phyloP scores from a whole-genome alignment of 75 land plant species.

The Selaginella moellendorffii region DNA sequence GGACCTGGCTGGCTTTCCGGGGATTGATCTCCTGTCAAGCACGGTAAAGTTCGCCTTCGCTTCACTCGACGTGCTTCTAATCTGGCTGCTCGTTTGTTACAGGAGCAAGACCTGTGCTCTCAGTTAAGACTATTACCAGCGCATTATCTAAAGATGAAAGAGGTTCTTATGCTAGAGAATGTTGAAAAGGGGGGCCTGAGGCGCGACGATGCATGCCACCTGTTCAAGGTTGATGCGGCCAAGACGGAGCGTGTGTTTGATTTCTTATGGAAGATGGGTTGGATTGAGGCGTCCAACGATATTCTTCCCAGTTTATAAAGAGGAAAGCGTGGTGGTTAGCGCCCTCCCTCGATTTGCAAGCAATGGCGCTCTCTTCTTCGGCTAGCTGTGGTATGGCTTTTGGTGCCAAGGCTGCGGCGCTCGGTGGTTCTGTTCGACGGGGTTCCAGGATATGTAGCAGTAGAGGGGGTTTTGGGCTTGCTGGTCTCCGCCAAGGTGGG shows the following conservation, averaged over 20 bases:
- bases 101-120: slow-evolving; percentile 75
- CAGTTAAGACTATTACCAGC: slow-evolving; percentile 57
- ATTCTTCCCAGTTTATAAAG: not conserved
- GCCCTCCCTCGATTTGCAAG: too few relatives aligned
- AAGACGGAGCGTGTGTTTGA: slow-evolving; percentile 82
- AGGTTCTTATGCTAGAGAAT: slow-evolving; percentile 43
- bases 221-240: slow-evolving; percentile 57
- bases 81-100: too few relatives aligned
- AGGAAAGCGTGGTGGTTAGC: not conserved
- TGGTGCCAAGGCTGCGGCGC: too few relatives aligned
- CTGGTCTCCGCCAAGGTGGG: not conserved
- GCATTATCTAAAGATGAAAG: slow-evolving; percentile 65
- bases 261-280: slow-evolving; percentile 49
- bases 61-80: too few relatives aligned
- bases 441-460: too few relatives aligned
- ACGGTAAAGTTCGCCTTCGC: too few relatives aligned
- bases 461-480: too few relatives aligned
- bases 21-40: slow-evolving; percentile 49
- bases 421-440: too few relatives aligned
- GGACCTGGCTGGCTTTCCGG: slow-evolving; percentile 68
- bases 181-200: slow-evolving; percentile 35
- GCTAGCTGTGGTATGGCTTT: not conserved
- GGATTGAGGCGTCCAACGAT: slow-evolving; percentile 18
- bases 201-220: slow-evolving; percentile 41
- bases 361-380: not conserved